Evolutionary conservation across 2,329 filamentous ascomycete species (phyloP).

Genomic region (Aspergillus thermomutatus): DNA sequence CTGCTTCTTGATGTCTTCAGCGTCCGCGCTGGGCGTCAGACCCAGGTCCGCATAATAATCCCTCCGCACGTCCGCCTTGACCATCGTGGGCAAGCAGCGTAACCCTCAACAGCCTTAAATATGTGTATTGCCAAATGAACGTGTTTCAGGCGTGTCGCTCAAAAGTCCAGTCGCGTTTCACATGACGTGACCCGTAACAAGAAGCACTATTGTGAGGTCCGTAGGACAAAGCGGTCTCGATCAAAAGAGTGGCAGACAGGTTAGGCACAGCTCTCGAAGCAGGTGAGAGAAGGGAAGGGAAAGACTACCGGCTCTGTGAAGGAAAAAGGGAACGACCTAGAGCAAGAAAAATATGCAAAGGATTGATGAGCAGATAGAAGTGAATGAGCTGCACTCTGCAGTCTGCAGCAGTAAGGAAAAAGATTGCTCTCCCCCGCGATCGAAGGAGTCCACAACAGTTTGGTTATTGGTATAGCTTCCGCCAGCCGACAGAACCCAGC

Average conservation of each 20-base stretch:
- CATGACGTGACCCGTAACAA: slow-evolving; percentile 23
- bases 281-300: not conserved
- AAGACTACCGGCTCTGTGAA: not conserved
- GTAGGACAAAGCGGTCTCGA: not conserved
- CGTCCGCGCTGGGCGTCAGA: slow-evolving; percentile 62
- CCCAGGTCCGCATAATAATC: slow-evolving; percentile 88
- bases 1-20: slow-evolving; percentile 77
- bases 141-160: slow-evolving; percentile 10
- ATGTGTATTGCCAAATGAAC: slow-evolving; percentile 8
- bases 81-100: slow-evolving; percentile 51
- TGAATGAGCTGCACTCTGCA: not conserved
- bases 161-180: slow-evolving; percentile 12
- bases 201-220: not conserved
- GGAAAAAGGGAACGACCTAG: not conserved
- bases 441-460: not conserved
- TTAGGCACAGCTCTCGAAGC: not conserved
- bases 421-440: not conserved
- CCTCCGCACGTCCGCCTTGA: slow-evolving; percentile 63
- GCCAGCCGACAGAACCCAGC: not conserved
- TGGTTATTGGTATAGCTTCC: not conserved
- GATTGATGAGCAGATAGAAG: not conserved
- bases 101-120: not conserved
- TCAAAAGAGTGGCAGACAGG: not conserved
- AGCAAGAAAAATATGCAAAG: not conserved
- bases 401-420: not conserved